Evolutionary conservation across 2,329 filamentous ascomycete genomes (phyloP).

Genomic region (Fusarium sp.): DNA sequence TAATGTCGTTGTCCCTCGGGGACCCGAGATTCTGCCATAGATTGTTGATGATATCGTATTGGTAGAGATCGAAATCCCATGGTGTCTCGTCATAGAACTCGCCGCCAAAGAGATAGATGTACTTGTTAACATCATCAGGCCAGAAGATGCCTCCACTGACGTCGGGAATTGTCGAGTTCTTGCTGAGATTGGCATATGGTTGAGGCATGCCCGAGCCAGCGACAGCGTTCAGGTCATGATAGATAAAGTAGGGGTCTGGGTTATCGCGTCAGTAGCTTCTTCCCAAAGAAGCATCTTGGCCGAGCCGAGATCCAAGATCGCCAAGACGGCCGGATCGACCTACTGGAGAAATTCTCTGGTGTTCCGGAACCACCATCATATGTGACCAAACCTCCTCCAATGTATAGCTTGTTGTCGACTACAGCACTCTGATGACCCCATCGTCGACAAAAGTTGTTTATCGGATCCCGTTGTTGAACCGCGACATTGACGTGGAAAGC

Average conservation of each 20-base stretch:
- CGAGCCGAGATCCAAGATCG: neutral
- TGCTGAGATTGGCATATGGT: slow-evolving; percentile 68
- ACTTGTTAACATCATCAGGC: slow-evolving; percentile 72
- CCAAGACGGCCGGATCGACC: slow-evolving; percentile 38
- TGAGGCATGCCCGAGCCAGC: slow-evolving; percentile 61
- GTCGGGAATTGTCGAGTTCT: slow-evolving; percentile 67
- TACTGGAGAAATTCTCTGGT: slow-evolving; percentile 67
- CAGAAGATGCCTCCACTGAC: slow-evolving; percentile 63
- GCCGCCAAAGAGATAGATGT: slow-evolving; percentile 72
- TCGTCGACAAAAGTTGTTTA: slow-evolving; percentile 64
- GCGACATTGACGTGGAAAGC: slow-evolving; percentile 32
- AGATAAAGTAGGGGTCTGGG: slow-evolving; percentile 55
- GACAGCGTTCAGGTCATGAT: slow-evolving; percentile 65
- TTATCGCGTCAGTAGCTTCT: slow-evolving; percentile 14
- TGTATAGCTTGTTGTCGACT: slow-evolving; percentile 69
- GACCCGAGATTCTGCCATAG: slow-evolving; percentile 63
- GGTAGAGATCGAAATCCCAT: slow-evolving; percentile 62
- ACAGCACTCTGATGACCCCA: slow-evolving; percentile 71
- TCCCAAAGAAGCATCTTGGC: neutral
- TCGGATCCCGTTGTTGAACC: slow-evolving; percentile 59
- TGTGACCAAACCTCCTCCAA: slow-evolving; percentile 70
- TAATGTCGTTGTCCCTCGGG: slow-evolving; percentile 51
- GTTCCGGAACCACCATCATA: slow-evolving; percentile 63
- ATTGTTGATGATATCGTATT: slow-evolving; percentile 68
- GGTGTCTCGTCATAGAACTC: slow-evolving; percentile 64